These are phyloP conservation scores for Pezicula rhizophila DNA, from an alignment of 2,329 filamentous ascomycete genomes.

Conservation along the genomic window DNA sequence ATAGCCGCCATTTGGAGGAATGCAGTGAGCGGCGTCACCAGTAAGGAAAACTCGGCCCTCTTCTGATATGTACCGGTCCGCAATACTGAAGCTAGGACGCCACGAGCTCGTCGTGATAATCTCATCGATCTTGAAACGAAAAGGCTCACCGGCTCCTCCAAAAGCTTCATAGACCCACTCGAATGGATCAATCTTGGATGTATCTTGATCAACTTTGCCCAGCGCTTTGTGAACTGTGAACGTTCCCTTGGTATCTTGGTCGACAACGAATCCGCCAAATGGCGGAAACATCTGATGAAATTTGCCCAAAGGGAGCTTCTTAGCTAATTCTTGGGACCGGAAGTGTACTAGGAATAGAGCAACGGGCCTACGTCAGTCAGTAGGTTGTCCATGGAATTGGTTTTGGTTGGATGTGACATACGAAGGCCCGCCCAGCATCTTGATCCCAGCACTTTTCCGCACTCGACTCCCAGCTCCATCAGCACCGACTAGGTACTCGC, in stretches of 20 bases:
- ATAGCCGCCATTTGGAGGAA: constrained; percentile 27
- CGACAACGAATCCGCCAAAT: constrained; percentile 22
- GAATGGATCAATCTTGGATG: constrained; percentile 15
- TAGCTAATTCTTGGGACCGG: constrained; percentile 10
- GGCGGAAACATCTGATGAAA: constrained; percentile 17
- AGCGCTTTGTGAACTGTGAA: constrained; percentile 26
- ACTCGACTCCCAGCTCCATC: constrained; percentile 41
- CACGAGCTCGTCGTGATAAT: constrained; percentile 26
- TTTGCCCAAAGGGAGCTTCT: constrained; percentile 7
- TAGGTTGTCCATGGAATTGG: background rate
- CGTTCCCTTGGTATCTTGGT: constrained; percentile 16
- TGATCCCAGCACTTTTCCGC: constrained; percentile 9
- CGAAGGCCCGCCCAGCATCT: constrained; percentile 21
- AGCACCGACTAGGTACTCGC: constrained; percentile 39
- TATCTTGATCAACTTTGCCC: constrained; percentile 7
- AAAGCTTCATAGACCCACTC: constrained; percentile 20
- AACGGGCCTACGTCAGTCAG: background rate
- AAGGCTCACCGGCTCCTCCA: constrained; percentile 13
- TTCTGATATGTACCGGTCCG: constrained; percentile 17
- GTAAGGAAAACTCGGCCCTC: constrained; percentile 19
- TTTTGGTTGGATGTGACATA: constrained; percentile 6
- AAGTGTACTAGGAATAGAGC: constrained; percentile 17
- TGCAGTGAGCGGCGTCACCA: constrained; percentile 29
- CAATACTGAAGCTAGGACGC: constrained; percentile 25
- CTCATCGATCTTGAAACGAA: constrained; percentile 27